These are phyloP conservation scores for Mycena rebaudengoi DNA, from an alignment of 768 basidiomycete genomes.

Conservation along the genomic window DNA sequence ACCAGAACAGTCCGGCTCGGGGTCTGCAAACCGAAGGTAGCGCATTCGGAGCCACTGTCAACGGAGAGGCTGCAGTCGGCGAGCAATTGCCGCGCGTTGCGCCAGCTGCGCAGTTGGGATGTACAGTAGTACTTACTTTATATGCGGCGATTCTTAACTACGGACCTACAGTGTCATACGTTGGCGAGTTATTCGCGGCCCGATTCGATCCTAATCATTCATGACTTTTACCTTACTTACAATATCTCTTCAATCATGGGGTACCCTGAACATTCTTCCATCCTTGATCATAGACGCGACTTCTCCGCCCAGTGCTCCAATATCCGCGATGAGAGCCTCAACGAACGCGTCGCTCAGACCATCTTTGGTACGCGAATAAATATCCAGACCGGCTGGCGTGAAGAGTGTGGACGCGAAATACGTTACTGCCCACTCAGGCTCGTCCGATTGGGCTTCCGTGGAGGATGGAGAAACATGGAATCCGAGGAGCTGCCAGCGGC, in stretches of 20 bases:
- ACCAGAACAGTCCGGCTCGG: background rate
- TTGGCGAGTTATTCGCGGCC: too few relatives aligned
- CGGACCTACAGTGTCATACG: too few relatives aligned
- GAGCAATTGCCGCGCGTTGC: too few relatives aligned
- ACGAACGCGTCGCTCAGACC: slow-evolving; percentile 17
- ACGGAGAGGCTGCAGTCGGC: too few relatives aligned
- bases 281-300: slow-evolving; percentile 3
- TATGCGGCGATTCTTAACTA: too few relatives aligned
- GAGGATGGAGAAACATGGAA: slow-evolving; percentile 4
- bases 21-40: background rate
- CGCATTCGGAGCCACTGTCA: background rate
- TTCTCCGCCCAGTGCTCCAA: slow-evolving; percentile 10
- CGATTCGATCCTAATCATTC: too few relatives aligned
- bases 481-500: slow-evolving; percentile 22
- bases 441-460: background rate
- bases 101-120: too few relatives aligned
- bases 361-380: slow-evolving; percentile 18
- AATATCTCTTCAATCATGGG: background rate
- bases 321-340: slow-evolving; percentile 3
- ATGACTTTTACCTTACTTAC: too few relatives aligned
- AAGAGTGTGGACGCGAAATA: slow-evolving; percentile 26
- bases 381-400: slow-evolving; percentile 21
- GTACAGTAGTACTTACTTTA: too few relatives aligned
- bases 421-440: slow-evolving; percentile 23
- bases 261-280: slow-evolving; percentile 6